phyloP scores from a whole-genome alignment of 176 grass and related monocot genomes.

The Carex kokanica region DNA sequence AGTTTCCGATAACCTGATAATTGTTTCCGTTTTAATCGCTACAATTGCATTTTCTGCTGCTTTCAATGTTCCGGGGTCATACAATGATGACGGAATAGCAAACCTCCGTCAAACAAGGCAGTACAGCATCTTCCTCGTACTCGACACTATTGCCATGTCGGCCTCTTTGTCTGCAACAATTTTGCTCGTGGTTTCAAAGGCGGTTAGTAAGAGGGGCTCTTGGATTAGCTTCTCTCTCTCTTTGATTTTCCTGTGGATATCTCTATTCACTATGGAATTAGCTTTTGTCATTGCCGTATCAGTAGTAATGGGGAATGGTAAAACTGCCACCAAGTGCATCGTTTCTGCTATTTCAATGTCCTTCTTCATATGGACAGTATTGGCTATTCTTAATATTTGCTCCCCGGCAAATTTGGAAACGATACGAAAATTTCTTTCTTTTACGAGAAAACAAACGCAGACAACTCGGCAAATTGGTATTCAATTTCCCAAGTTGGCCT shows the following conservation, averaged over 20 bases:
- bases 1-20: slow-evolving; percentile 31
- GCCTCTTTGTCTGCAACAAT: slow-evolving; percentile 36
- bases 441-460: background rate
- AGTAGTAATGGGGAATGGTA: background rate
- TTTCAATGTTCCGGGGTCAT: slow-evolving; percentile 55
- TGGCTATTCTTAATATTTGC: background rate
- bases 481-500: background rate
- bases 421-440: background rate
- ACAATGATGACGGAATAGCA: slow-evolving; percentile 32
- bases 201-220: background rate
- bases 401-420: background rate
- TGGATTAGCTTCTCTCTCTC: slow-evolving; percentile 32
- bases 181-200: slow-evolving; percentile 30
- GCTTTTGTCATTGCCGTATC: slow-evolving; percentile 29
- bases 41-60: slow-evolving; percentile 50
- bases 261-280: slow-evolving; percentile 40
- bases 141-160: slow-evolving; percentile 37
- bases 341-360: background rate
- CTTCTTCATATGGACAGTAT: background rate
- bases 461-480: background rate
- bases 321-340: background rate
- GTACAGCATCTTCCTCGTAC: slow-evolving; percentile 33
- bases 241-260: slow-evolving; percentile 36
- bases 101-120: slow-evolving; percentile 14
- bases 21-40: slow-evolving; percentile 45